Base-by-base conservation (phyloP, 2,329 filamentous ascomycete genomes). In the Aspergillus carbonarius region DNA sequence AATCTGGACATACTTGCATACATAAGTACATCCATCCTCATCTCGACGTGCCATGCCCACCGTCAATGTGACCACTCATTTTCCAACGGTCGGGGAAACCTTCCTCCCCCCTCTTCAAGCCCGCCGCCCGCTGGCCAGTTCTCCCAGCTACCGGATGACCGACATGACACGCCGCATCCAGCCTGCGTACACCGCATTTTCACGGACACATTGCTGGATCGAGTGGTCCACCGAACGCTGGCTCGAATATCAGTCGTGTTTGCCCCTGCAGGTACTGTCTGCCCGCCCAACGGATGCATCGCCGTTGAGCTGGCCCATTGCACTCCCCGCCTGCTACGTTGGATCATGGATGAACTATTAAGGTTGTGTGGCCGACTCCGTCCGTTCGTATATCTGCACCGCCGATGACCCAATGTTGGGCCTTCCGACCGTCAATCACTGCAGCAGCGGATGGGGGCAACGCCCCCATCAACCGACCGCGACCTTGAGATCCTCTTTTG, bases 101-200 rank as follows among this genome's bases (percentile, higher is more conserved):
- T n/a, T n/a, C n/a, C n/a, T n/a, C n/a, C n/a, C 30, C 50, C 48
- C 42, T 27, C 46, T 37, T 27, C 47, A 48, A 48, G 32, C 12
- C 6, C n/a, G 17, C 35, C 23, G 23, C n/a, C 30, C 13, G n/a
- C 35, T 52, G 25, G 32, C 30, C 30, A 30, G 23, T 49, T 46
- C 23, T 52, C 37, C 42, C 15, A 56, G 27, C 46, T 27, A 32
- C 35, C 49, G 25, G 10, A 51, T 39, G 32, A 42, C 48, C 34
- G 32, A 46, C 44, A 53, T 53, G 50, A 53, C 30, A 44, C 37
- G 48, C 48, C 48, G 48, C 48, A 51, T 30, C 32, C 37, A 20
- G 20, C 40, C 49, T 55, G 54, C 55, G 46, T 60, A 62, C 65
- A 67, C 65, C 65, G 65, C 65, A 67, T 64, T 64, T 66, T 65